These are phyloP conservation scores for Melastoma malabathricum DNA, from an alignment of 345 rosid species.

Conservation along the genomic window DNA sequence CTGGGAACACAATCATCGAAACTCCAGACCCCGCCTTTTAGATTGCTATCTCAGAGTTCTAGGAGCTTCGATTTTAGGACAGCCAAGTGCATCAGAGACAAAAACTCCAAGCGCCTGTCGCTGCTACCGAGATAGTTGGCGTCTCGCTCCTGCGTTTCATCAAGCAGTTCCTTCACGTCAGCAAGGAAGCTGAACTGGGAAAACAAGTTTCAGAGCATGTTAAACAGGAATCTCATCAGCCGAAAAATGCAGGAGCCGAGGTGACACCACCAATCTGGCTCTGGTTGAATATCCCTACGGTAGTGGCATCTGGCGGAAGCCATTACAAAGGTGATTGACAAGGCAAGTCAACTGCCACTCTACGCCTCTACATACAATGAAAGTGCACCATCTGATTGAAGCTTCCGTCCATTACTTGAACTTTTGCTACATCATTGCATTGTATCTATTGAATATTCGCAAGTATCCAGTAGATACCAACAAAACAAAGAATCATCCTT, in stretches of 20 bases:
- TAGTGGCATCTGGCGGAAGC: conserved; percentile 33
- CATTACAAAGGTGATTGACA: too few relatives aligned
- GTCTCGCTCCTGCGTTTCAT: conserved; percentile 21
- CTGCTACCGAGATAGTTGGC: conserved; percentile 38
- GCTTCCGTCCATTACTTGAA: too few relatives aligned
- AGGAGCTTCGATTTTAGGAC: conserved; percentile 43
- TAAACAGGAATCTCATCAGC: conserved; percentile 34
- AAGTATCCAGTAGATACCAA: too few relatives aligned
- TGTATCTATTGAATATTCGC: too few relatives aligned
- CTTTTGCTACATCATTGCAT: too few relatives aligned
- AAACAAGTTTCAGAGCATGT: conserved; percentile 31
- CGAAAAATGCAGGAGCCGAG: conserved; percentile 25
- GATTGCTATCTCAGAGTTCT: conserved; percentile 39
- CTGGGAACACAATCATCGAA: conserved; percentile 56
- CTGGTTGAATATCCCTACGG: conserved; percentile 16
- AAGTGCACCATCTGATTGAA: too few relatives aligned
- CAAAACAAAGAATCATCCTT: too few relatives aligned
- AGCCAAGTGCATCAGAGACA: conserved; percentile 42
- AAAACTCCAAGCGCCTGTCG: conserved; percentile 13
- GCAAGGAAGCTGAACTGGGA: conserved; percentile 31
- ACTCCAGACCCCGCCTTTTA: conserved; percentile 48
- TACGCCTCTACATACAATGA: too few relatives aligned
- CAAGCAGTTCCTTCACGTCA: conserved; percentile 25
- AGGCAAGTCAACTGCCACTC: too few relatives aligned
- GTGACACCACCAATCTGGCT: conserved; percentile 34